Evolutionary conservation across 495 filamentous ascomycete genomes (phyloP), one percentile per base, ranked within the genome.

Genomic region (Neurospora sublineolata): DNA sequence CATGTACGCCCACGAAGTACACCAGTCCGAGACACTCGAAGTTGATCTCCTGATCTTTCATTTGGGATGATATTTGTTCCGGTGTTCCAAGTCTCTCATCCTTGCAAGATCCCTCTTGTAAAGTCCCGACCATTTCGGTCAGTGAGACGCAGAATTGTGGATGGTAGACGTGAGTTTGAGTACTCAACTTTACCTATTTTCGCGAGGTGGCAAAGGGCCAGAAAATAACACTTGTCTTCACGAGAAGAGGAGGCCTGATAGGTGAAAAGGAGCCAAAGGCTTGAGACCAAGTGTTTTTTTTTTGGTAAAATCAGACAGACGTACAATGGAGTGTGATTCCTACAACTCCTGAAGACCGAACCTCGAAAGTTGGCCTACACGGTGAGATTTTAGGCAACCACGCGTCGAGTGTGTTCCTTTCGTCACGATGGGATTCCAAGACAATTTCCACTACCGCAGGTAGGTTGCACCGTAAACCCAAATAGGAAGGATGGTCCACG

Each of bases 211-310:
- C 42, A 10, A 44, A 44, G 6, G 6, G 41, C 18, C 18, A 9
- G 18, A 18, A 10, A 9, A 9, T 3, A 18, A n/a, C 18, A 18
- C 18, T 42, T n/a, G 6, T n/a, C 16, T n/a, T 7, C 0, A 1
- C 40, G 7, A 42, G 40, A 9, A 42, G 41, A 42, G 0, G 18
- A n/a, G 7, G 3, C 6, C 16, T n/a, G 18, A n/a, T 9, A n/a
- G 4, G 0, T 10, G 7, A 7, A n/a, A 42, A 0, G 7, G 18
- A 3, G 0, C 6, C n/a, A 46, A 44, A 20, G 1, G 9, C 18
- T 46, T 4, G n/a, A 46, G n/a, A 20, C n/a, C 7, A 27, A 7
- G 46, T 58, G 11, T 27, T 11, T 1, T 4, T 11, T 1, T 4
- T n/a, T 4, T 46, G n/a, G n/a, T 20, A 11, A 0, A 20, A 46